Conservation (phyloP, 2,329 filamentous ascomycete species). For the Diplodia sapinea region DNA sequence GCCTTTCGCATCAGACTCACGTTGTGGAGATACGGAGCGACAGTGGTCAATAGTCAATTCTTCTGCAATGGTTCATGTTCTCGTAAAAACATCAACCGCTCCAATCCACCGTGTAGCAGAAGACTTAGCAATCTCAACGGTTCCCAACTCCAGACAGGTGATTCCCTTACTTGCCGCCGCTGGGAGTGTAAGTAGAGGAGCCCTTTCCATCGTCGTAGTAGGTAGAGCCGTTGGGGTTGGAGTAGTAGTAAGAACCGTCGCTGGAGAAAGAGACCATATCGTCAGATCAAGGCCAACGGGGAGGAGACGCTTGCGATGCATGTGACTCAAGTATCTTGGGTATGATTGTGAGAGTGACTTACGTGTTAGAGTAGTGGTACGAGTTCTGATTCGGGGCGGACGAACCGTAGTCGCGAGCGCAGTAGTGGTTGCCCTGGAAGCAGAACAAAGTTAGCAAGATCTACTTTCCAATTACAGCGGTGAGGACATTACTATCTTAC, state of each 20-base stretch:
- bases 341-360: conserved; percentile 6
- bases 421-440: conserved; percentile 49
- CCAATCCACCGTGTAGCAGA: background rate
- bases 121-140: background rate
- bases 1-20: background rate
- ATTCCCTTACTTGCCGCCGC: conserved; percentile 16
- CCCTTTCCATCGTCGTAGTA: conserved; percentile 49
- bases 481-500: background rate
- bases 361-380: conserved; percentile 50
- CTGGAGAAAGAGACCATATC: background rate
- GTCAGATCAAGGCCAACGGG: background rate
- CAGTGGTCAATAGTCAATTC: background rate
- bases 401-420: conserved; percentile 46
- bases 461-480: background rate
- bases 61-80: background rate
- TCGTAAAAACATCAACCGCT: background rate
- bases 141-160: background rate
- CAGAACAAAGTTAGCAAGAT: background rate
- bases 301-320: background rate
- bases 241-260: conserved; percentile 47
- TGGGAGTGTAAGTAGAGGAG: conserved; percentile 39
- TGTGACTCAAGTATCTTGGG: background rate
- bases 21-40: background rate
- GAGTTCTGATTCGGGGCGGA: conserved; percentile 45
- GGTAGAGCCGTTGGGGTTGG: conserved; percentile 47